Evolutionary conservation across 2,329 filamentous ascomycete genomes (phyloP), one percentile per base, ranked within the genome.

Genomic region (Xylariaceae sp.): DNA sequence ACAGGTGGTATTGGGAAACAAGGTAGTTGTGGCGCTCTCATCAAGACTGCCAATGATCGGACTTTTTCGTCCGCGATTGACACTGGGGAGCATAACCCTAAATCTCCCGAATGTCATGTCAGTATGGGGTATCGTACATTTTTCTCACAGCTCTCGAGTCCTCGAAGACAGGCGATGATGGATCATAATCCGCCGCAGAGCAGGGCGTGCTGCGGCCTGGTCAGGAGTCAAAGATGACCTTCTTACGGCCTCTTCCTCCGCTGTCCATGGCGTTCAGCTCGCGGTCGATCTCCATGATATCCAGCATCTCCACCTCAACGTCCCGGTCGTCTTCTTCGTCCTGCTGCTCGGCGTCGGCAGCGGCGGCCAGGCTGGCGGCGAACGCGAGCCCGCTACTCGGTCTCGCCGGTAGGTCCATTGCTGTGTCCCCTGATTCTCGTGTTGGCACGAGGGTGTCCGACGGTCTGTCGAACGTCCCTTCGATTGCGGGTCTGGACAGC

Each of bases 231-330:
- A 73, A 74, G 39, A 73, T 63, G 34, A 71, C 68, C 49, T 64
- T 64, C 55, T 71, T 72, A 35, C 61, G 63, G 29, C 66, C 68
- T 35, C 59, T 61, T 21, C 61, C 63, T 21, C 64, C 63, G 24
- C 55, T 60, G 35, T 76, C 68, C 70, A 81, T 62, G 31, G 59
- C 63, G 30, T 74, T 67, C 33, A 81, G 54, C 31, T 68, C 71
- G 38, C 72, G 68, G 44, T 81, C 77, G 47, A 81, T 77, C 44
- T 76, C 75, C 66, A 78, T 72, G 28, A 81, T 75, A 50, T 79
- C 75, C 44, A 81, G 61, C 63, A 78, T 71, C 54, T 78, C 74
- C 19, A 65, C 63, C 49, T 78, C 74, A 10, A 77, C 63, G 36
- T 77, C 66, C 19, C 74, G 60, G 17, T 61, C 59, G 15, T 56